A percentile compares a stretch with the other conserved stretches of the same genome.
These are phyloP conservation scores for Mycena vitilis DNA, from an alignment of 768 basidiomycete species.

Conservation along the genomic window DNA sequence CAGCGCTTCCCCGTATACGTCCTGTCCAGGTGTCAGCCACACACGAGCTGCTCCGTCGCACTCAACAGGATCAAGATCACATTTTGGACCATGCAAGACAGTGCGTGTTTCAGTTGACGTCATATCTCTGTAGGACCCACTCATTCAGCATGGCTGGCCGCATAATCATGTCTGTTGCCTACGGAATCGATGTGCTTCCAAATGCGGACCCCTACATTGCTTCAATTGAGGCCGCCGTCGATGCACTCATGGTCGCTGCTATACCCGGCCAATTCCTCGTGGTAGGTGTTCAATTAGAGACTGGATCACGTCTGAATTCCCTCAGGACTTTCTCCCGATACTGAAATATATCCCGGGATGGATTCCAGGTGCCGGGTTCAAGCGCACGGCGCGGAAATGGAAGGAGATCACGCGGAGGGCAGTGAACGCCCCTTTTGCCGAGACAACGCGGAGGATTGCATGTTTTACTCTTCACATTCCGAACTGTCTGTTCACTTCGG, in stretches of 20 bases:
- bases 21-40: not conserved
- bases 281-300: slow-evolving; percentile 16
- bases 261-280: slow-evolving; percentile 12
- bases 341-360: slow-evolving; percentile 48
- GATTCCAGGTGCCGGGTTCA: slow-evolving; percentile 60
- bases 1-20: slow-evolving; percentile 30
- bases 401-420: slow-evolving; percentile 47
- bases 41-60: slow-evolving; percentile 1
- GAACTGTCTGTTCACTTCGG: not conserved
- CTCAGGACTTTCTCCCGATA: slow-evolving; percentile 15
- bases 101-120: not conserved
- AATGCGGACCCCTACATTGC: not conserved
- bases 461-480: slow-evolving; percentile 15
- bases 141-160: slow-evolving; percentile 2
- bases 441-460: slow-evolving; percentile 49
- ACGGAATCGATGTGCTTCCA: slow-evolving; percentile 6
- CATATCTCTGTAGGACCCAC: not conserved
- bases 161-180: not conserved
- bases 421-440: slow-evolving; percentile 51
- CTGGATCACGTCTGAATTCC: too few species aligned
- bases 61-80: not conserved
- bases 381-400: slow-evolving; percentile 50
- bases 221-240: not conserved
- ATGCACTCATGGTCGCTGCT: not conserved
- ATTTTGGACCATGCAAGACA: not conserved